Evolutionary conservation across 108 stramenopile species (phyloP), one percentile per base, ranked within the genome.

Genomic region (Cylindrotheca closterium): DNA sequence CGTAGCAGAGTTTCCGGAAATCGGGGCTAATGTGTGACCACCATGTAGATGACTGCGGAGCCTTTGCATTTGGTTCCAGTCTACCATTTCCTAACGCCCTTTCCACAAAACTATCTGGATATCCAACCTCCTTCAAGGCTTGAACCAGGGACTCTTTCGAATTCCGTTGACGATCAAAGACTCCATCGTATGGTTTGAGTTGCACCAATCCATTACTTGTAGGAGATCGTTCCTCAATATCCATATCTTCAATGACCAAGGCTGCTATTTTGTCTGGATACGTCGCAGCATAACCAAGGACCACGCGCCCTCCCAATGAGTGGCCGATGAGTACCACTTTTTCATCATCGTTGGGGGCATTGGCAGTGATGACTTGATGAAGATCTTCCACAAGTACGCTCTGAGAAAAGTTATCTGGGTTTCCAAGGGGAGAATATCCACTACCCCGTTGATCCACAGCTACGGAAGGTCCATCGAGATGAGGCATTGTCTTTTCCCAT

Each of bases 171-270:
- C 32, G 37, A 26, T 22, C 23, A 37, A 70, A 34, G 12, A 30
- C 27, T 0, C 47, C 18, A 12, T 19, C 32, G 26, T 23, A 61
- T 7, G 42, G 47, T 49, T 66, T 63, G 21, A 50, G 60, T 32
- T 28, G 55, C 8, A 47, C 51, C 18, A 3, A 21, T 25, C 63
- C 37, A 42, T 42, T 26, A 30, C 67, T 58, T 23, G 49, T 4
- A 23, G 46, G 32, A 22, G 28, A 49, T 22, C 80, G 54, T 12
- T 12, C 22, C 42, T 26, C 18, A 5, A 58, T 74, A 60, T 81
- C 77, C 77, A 81, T 81, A 61, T 81, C 76, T 55, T 81, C 80
- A 23, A 76, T 67, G 19, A 79, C 57, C 25, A 67, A 45, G 12
- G 75, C 70, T n/a, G 51, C 55, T 10, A 83, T 30, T 4, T 27